phyloP scores from a whole-genome alignment of 495 filamentous ascomycete species.

The Penicillium alfredii region DNA sequence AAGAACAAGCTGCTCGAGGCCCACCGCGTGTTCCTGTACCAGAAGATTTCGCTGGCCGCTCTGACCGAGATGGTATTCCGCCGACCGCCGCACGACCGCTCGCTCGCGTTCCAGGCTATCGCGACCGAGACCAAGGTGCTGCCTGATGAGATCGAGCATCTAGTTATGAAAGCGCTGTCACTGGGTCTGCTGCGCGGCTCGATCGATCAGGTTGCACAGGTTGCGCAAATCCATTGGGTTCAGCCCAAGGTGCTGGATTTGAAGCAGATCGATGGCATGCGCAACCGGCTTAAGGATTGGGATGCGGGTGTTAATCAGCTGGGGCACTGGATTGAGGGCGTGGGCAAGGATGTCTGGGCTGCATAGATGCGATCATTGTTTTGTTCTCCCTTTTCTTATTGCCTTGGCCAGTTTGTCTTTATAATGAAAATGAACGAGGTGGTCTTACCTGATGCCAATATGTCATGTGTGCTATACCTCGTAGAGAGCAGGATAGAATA shows the following conservation, averaged over 20 bases:
- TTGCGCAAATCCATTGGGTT: constrained; percentile 96
- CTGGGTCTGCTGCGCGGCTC: constrained; percentile 82
- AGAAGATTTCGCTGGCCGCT: constrained; percentile 95
- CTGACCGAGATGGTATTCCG: constrained; percentile 96
- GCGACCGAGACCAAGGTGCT: constrained; percentile 86
- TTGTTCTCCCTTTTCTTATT: constrained; percentile 1
- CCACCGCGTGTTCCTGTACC: constrained; percentile 76
- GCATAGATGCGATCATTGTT: constrained; percentile 44
- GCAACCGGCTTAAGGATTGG: constrained; percentile 82
- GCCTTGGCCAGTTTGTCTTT: constrained; percentile 15
- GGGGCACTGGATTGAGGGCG: constrained; percentile 89
- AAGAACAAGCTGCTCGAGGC: constrained; percentile 72
- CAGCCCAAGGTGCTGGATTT: constrained; percentile 97
- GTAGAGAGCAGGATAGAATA: no score
- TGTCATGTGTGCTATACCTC: background rate
- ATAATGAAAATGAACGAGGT: no score
- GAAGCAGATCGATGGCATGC: constrained; percentile 94
- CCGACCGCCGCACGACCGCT: constrained; percentile 88
- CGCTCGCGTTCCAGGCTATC: constrained; percentile 85
- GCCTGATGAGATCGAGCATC: constrained; percentile 86
- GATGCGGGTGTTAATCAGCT: constrained; percentile 90
- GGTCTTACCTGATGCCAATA: no score
- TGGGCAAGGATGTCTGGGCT: constrained; percentile 87
- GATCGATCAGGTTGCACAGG: constrained; percentile 92
- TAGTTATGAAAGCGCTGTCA: constrained; percentile 97